phyloP scores from a whole-genome alignment of 805 yeast genomes.

The Hanseniaspora taiwanica region DNA sequence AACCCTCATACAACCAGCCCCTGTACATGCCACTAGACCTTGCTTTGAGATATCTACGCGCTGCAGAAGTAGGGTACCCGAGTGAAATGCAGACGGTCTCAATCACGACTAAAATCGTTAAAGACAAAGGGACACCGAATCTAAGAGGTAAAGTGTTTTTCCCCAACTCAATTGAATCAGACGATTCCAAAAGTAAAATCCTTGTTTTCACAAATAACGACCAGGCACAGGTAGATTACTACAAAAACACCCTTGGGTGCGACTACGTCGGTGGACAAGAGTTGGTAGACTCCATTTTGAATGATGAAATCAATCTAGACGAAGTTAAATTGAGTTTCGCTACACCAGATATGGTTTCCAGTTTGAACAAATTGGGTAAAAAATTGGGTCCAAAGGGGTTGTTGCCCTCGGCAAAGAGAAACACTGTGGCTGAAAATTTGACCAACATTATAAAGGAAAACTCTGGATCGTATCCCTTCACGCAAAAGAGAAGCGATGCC shows the following conservation, averaged over 20 bases:
- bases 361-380: conserved; percentile 57
- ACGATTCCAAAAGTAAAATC: conserved; percentile 29
- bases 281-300: conserved; percentile 46
- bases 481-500: conserved; percentile 45
- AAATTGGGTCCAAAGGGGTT: conserved; percentile 78
- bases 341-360: conserved; percentile 64
- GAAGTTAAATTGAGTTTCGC: conserved; percentile 66
- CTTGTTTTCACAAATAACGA: conserved; percentile 50
- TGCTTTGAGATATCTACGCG: conserved; percentile 71
- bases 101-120: conserved; percentile 47
- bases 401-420: conserved; percentile 77
- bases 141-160: conserved; percentile 58
- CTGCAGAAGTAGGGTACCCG: conserved; percentile 83
- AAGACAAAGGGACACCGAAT: conserved; percentile 68
- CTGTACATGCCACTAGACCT: conserved; percentile 56
- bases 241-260: conserved; percentile 45
- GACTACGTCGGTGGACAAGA: conserved; percentile 59
- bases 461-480: conserved; percentile 62
- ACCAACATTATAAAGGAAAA: conserved; percentile 37
- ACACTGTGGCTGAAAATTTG: conserved; percentile 68
- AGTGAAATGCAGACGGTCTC: conserved; percentile 56
- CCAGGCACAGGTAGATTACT: conserved; percentile 36
- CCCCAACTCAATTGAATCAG: conserved; percentile 38
- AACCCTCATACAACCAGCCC: conserved; percentile 37
- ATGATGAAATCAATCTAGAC: conserved; percentile 35